Percentiles rank a stretch among this genome's conserved stretches.
phyloP scores from a whole-genome alignment of 768 basidiomycete genomes.

The Phylloporus rhodoxanthus region DNA sequence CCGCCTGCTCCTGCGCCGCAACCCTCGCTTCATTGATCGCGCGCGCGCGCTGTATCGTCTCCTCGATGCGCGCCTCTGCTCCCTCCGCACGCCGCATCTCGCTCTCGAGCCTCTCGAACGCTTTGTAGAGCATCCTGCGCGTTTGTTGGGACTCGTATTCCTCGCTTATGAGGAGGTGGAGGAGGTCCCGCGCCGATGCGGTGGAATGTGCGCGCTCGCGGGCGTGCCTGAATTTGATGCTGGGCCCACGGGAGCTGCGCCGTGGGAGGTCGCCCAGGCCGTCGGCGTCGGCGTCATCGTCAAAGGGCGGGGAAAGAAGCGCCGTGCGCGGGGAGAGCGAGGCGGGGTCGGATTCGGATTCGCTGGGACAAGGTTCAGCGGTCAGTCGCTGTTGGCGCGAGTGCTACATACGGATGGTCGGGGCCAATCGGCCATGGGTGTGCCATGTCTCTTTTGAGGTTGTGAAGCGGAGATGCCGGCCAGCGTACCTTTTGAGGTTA shows the following conservation, averaged over 20 bases:
- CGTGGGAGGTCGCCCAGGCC: neutral
- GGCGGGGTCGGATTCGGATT: constrained; percentile 24
- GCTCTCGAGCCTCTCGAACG: constrained; percentile 35
- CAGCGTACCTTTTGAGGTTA: constrained; percentile 5
- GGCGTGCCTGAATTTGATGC: constrained; percentile 29
- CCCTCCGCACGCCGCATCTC: constrained; percentile 34
- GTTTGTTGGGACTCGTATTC: constrained; percentile 38
- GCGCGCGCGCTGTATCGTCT: constrained; percentile 24
- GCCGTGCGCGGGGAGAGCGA: constrained; percentile 27
- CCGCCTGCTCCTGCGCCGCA: constrained; percentile 26
- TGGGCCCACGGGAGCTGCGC: constrained; percentile 26
- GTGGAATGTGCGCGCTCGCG: constrained; percentile 32
- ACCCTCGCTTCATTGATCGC: constrained; percentile 30
- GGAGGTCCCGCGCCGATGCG: constrained; percentile 25
- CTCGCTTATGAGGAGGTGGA: constrained; percentile 34
- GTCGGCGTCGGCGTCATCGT: neutral
- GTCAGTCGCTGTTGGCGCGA: neutral
- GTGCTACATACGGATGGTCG: constrained; percentile 17
- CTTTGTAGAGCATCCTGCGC: constrained; percentile 33
- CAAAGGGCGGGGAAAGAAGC: constrained; percentile 26
- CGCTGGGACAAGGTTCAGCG: constrained; percentile 5
- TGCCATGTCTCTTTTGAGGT: constrained; percentile 18
- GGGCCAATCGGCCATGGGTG: constrained; percentile 18
- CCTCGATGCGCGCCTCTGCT: constrained; percentile 31
- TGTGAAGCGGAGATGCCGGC: constrained; percentile 2